Evolutionary conservation across 2,329 filamentous ascomycete species (phyloP).

Genomic region (Calonectria naviculata): DNA sequence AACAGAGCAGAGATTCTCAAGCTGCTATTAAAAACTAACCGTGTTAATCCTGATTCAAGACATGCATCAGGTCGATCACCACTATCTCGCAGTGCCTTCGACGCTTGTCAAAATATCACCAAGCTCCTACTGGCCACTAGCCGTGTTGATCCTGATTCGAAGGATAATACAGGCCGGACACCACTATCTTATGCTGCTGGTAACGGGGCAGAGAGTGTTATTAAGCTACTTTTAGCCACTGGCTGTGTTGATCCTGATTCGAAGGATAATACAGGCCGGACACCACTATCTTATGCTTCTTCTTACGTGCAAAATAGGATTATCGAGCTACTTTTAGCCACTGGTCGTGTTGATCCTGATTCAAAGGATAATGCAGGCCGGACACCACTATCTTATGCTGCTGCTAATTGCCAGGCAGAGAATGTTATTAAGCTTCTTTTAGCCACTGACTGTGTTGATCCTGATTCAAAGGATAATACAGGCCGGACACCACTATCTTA

Average conservation of each 20-base stretch:
- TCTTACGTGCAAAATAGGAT: no score
- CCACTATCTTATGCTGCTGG: neutral
- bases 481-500: neutral
- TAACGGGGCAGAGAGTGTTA: neutral
- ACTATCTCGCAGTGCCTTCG: neutral
- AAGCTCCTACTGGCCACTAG: neutral
- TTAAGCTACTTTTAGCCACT: neutral
- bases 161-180: neutral
- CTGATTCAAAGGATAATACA: neutral
- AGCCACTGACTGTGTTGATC: neutral
- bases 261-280: neutral
- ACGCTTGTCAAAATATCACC: no score
- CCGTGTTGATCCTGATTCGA: neutral
- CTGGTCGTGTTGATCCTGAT: neutral
- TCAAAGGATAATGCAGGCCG: neutral
- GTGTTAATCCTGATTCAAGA: neutral
- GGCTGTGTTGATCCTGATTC: neutral
- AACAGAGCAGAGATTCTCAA: neutral
- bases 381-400: neutral
- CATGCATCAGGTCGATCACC: neutral
- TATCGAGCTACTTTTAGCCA: neutral
- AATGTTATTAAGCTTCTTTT: neutral
- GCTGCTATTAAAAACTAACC: neutral
- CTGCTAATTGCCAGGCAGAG: no score
- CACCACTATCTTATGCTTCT: neutral